phyloP scores from a whole-genome alignment of 1,139 yeast species.

The Yamadazyma kanchanaburiensis region DNA sequence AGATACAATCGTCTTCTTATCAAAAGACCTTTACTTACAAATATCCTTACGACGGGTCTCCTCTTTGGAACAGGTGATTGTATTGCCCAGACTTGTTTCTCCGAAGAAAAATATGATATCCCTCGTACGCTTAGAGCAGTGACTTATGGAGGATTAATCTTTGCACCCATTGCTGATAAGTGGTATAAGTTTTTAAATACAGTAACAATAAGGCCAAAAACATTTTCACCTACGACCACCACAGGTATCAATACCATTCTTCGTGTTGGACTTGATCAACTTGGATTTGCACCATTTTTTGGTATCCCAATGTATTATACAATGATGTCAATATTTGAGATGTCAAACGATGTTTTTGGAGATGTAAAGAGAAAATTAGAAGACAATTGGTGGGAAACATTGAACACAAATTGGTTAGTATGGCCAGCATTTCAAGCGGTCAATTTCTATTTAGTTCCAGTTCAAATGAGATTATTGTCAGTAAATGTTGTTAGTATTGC shows the following conservation, averaged over 20 bases:
- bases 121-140: slow-evolving; percentile 32
- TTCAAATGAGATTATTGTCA: slow-evolving; percentile 59
- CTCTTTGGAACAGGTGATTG: slow-evolving; percentile 42
- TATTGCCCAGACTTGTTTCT: slow-evolving; percentile 33
- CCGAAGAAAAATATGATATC: slow-evolving; percentile 24
- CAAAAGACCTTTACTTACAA: slow-evolving; percentile 33
- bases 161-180: slow-evolving; percentile 41
- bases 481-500: slow-evolving; percentile 73
- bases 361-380: slow-evolving; percentile 38
- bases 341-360: slow-evolving; percentile 17
- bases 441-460: slow-evolving; percentile 72
- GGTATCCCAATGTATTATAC: slow-evolving; percentile 65
- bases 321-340: slow-evolving; percentile 65
- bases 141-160: slow-evolving; percentile 33
- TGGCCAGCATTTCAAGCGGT: slow-evolving; percentile 83
- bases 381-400: slow-evolving; percentile 56
- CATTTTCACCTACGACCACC: neutral
- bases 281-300: slow-evolving; percentile 71
- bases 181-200: slow-evolving; percentile 35
- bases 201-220: slow-evolving; percentile 7
- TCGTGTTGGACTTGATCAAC: slow-evolving; percentile 69
- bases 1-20: slow-evolving; percentile 28
- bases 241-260: slow-evolving; percentile 26
- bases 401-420: slow-evolving; percentile 71
- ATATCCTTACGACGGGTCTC: slow-evolving; percentile 37